Evolutionary conservation across 768 basidiomycete genomes (phyloP).

Genomic region (Paxillus involutus): DNA sequence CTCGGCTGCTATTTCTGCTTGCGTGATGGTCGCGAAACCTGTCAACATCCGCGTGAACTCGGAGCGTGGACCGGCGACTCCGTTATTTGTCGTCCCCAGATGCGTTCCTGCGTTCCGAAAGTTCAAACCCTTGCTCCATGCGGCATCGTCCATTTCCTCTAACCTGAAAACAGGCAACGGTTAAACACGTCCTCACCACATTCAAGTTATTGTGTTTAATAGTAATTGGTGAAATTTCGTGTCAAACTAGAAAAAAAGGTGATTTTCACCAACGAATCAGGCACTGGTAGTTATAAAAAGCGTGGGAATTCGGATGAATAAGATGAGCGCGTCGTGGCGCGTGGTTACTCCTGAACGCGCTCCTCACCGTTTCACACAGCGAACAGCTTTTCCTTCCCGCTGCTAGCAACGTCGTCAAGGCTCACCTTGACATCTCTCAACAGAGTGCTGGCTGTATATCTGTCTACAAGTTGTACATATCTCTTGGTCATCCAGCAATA

Average conservation of each 20-base stretch:
- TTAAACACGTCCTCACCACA: not conserved
- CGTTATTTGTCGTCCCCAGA: no score
- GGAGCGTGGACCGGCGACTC: no score
- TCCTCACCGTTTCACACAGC: slow-evolving; percentile 38
- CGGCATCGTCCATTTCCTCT: not conserved
- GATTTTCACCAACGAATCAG: slow-evolving; percentile 16
- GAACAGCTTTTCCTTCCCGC: slow-evolving; percentile 34
- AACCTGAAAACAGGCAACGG: slow-evolving; percentile 5
- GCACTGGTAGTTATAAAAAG: slow-evolving; percentile 22
- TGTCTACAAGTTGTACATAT: slow-evolving; percentile 17
- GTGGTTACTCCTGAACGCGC: slow-evolving; percentile 37
- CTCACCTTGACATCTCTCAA: slow-evolving; percentile 4
- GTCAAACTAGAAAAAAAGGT: slow-evolving; percentile 7
- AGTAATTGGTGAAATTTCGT: not conserved
- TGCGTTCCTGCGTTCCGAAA: no score
- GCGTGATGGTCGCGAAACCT: no score
- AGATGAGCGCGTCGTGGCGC: slow-evolving; percentile 37
- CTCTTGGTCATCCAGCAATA: not conserved
- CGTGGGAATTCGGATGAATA: slow-evolving; percentile 38
- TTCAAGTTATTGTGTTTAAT: slow-evolving; percentile 6
- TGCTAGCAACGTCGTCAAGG: slow-evolving; percentile 33
- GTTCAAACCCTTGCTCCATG: not conserved
- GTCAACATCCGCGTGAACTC: no score
- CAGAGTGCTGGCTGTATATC: slow-evolving; percentile 14
- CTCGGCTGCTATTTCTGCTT: no score